phyloP scores from a whole-genome alignment of 129 eudicot species.

The Apium graveolens region DNA sequence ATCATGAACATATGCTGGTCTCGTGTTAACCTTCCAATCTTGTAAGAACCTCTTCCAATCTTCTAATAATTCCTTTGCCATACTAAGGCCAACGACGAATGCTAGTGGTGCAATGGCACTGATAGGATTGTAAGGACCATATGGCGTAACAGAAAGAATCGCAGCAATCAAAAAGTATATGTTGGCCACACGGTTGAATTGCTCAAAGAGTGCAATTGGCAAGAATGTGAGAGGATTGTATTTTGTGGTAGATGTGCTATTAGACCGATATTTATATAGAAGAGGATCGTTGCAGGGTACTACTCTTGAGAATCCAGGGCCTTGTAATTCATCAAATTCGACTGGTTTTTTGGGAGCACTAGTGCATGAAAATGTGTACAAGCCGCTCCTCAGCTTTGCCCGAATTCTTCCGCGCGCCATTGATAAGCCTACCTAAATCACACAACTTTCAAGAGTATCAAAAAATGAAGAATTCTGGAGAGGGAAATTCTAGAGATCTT shows the following conservation, averaged over 20 bases:
- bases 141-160: conserved; percentile 40
- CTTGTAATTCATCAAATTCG: background rate
- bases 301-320: conserved; percentile 39
- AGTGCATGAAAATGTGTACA: background rate
- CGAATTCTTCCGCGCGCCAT: background rate
- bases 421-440: background rate
- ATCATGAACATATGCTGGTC: conserved; percentile 34
- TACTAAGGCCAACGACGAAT: conserved; percentile 63
- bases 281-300: conserved; percentile 36
- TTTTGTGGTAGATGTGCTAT: conserved; percentile 67
- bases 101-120: conserved; percentile 64
- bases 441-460: background rate
- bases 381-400: background rate
- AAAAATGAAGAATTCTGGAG: background rate
- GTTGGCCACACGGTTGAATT: conserved; percentile 70
- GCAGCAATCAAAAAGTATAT: conserved; percentile 63
- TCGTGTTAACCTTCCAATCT: conserved; percentile 36
- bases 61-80: conserved; percentile 48
- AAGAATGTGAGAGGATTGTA: conserved; percentile 46
- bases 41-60: conserved; percentile 48
- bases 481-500: background rate
- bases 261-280: conserved; percentile 18
- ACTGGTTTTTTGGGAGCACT: background rate
- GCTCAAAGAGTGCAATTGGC: conserved; percentile 66
- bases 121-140: conserved; percentile 39